Conservation (phyloP, 2,329 filamentous ascomycete genomes). For the Escovopsis weberi region DNA sequence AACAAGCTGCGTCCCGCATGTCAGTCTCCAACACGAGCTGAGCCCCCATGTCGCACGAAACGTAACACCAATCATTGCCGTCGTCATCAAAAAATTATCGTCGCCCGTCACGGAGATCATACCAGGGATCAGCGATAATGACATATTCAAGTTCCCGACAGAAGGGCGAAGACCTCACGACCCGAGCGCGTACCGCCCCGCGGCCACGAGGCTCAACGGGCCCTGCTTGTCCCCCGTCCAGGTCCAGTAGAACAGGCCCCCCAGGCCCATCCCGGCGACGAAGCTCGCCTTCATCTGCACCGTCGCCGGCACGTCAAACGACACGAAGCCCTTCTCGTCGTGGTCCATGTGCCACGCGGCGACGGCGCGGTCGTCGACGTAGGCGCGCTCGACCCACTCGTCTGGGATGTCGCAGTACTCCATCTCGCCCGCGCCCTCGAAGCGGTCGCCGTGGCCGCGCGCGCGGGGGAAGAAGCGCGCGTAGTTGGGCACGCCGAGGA, state of each 20-base stretch:
- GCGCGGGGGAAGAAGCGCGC: constrained; percentile 46
- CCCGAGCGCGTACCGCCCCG: constrained; percentile 39
- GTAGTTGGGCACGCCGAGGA: constrained; percentile 49
- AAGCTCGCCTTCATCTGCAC: constrained; percentile 48
- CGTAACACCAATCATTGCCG: too few species aligned
- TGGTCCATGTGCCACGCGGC: constrained; percentile 43
- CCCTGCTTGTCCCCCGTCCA: constrained; percentile 43
- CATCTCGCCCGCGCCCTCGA: constrained; percentile 34
- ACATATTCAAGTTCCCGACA: too few species aligned
- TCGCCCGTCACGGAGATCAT: too few species aligned
- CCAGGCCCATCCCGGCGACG: constrained; percentile 37
- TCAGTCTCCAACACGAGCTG: too few species aligned
- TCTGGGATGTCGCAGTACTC: constrained; percentile 48
- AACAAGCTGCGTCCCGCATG: too few species aligned
- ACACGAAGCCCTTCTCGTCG: constrained; percentile 37
- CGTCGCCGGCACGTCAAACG: constrained; percentile 47
- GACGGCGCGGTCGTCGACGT: constrained; percentile 34
- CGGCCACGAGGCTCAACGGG: constrained; percentile 41
- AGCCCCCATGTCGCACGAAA: too few species aligned
- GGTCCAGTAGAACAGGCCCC: constrained; percentile 56
- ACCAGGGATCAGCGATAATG: too few species aligned
- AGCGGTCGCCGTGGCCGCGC: constrained; percentile 36
- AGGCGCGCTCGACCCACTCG: constrained; percentile 26
- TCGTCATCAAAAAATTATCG: too few species aligned
- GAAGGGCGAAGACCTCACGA: not conserved